Base-by-base conservation (phyloP, 2,329 filamentous ascomycete species). In the Aureobasidium sp. region DNA sequence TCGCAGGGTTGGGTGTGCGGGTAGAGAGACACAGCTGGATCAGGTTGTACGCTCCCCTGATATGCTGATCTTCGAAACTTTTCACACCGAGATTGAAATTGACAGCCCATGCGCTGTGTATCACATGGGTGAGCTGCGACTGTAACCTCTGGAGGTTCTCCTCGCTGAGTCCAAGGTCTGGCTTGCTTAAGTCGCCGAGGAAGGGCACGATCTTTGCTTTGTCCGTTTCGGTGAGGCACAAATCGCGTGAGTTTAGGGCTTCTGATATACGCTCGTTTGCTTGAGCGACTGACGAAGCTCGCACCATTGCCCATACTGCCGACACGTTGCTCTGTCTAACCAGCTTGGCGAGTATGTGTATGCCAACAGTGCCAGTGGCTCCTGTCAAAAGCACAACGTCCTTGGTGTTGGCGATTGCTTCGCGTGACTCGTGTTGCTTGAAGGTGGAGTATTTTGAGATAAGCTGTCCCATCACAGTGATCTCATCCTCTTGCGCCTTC, bases 301-400 rank as follows among this genome's bases (percentile, higher is more conserved):
- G 76, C 5, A 83, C 78, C 2, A 84, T 75, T 60, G 79, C 80
- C 73, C 81, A 83, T 1, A 85, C 72, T 7, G 72, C 73, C 5
- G 67, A 61, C 6, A 76, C 70, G 35, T 68, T 63, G 9, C 68
- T 60, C 1, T 67, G 67, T 11, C 45, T 62, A 24, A 72, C 57
- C 45, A 77, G 65, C 37, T 75, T 70, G 1, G 71, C 66, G 1
- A 84, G 76, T 1, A 86, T 74, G 65, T 87, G 84, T 0, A 82
- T 78, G 1, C 86, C 86, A 0, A 89, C 75, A 1, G 85, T 85
- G 0, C 86, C 86, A 0, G 86, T 89, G 0, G 81, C 80, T 1
- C 86, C 86, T 0, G 86, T 89, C 3, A 89, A 64, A 35, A 70
- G 44, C 1, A 85, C 71, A 35, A 70, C 68, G 52, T 66, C 49